These are phyloP conservation scores for Oryza glaberrima DNA, from an alignment of 176 grass and related monocot genomes.

Conservation along the genomic window DNA sequence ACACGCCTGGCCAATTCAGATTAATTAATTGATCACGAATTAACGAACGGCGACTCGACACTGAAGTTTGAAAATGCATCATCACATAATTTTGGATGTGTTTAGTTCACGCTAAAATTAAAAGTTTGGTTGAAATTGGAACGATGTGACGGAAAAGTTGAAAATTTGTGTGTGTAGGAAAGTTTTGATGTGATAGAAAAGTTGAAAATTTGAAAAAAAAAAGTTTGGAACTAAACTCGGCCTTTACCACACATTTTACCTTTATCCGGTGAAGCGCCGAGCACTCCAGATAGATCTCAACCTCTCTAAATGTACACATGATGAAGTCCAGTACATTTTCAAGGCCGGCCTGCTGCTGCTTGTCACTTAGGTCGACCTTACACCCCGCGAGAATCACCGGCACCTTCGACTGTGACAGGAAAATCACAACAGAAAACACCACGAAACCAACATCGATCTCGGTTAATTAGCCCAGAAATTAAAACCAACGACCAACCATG, in stretches of 20 bases:
- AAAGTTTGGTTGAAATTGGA: too few relatives aligned
- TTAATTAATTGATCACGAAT: too few relatives aligned
- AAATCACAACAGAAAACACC: not conserved
- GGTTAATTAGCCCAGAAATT: not conserved
- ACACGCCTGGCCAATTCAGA: too few relatives aligned
- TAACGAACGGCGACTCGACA: too few relatives aligned
- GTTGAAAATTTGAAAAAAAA: too few relatives aligned
- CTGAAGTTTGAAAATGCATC: not conserved
- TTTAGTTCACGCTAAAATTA: too few relatives aligned
- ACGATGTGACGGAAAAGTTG: too few relatives aligned
- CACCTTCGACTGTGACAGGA: conserved; percentile 59
- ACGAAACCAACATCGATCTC: conserved; percentile 23
- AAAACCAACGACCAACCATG: not conserved
- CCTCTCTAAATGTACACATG: conserved; percentile 83
- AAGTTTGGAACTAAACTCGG: too few relatives aligned
- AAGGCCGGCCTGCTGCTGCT: conserved; percentile 78
- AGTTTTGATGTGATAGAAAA: too few relatives aligned
- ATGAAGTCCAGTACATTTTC: conserved; percentile 90
- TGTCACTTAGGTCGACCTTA: conserved; percentile 86
- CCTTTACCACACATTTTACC: conserved; percentile 36
- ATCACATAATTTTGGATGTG: not conserved
- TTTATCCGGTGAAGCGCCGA: conserved; percentile 93
- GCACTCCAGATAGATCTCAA: conserved; percentile 93
- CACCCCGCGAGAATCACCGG: conserved; percentile 88
- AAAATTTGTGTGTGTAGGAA: too few relatives aligned